Evolutionary conservation across 1,284 basidiomycete species (phyloP).

Genomic region (Hymenochaete sp.): DNA sequence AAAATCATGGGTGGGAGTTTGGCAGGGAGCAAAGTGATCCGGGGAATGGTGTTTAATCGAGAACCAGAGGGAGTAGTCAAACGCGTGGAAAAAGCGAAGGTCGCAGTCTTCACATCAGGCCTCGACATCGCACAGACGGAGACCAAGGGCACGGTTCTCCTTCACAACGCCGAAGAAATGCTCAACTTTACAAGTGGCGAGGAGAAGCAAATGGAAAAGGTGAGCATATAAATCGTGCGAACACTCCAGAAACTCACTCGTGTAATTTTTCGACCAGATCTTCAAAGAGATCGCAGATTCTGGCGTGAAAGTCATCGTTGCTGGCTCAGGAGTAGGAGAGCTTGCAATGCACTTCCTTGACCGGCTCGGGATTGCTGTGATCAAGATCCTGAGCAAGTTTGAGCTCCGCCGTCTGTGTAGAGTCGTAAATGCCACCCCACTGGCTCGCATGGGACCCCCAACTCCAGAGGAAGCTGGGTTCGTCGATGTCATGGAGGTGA

Average conservation of each 20-base stretch:
- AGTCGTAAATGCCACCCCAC: constrained; percentile 92
- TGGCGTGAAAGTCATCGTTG: constrained; percentile 90
- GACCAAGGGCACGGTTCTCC: constrained; percentile 96
- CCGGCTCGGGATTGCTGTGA: constrained; percentile 85
- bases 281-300: constrained; percentile 96
- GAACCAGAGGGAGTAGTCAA: constrained; percentile 91
- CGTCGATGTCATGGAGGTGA: constrained; percentile 91
- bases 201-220: constrained; percentile 92
- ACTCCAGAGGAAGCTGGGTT: constrained; percentile 94
- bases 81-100: constrained; percentile 77
- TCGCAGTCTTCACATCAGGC: constrained; percentile 89
- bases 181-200: constrained; percentile 94
- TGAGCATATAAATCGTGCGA: constrained; percentile 24
- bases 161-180: constrained; percentile 95
- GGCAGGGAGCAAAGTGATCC: constrained; percentile 77
- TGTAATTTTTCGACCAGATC: constrained; percentile 43
- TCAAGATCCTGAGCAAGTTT: constrained; percentile 98
- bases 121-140: constrained; percentile 95
- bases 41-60: constrained; percentile 97
- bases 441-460: constrained; percentile 92
- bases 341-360: constrained; percentile 97
- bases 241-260: background rate
- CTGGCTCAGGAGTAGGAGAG: constrained; percentile 89
- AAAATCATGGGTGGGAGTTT: constrained; percentile 97
- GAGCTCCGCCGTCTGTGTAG: constrained; percentile 91